Evolutionary conservation across 257 asterid species (phyloP).

Genomic region (Salvia rosmarinus): DNA sequence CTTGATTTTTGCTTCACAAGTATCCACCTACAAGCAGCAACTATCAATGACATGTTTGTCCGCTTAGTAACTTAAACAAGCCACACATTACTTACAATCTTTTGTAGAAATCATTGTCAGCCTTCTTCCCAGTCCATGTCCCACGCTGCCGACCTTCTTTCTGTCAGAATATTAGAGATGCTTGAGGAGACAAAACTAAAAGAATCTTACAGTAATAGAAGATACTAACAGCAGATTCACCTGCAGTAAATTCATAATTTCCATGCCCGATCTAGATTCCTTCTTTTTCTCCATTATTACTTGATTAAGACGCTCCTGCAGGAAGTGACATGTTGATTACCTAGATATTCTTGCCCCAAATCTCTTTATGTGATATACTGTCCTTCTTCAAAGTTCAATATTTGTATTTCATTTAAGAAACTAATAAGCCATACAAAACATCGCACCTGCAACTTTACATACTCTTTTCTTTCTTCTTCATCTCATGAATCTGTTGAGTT

Average conservation of each 20-base stretch:
- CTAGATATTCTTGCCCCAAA: neutral
- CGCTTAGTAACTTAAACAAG: conserved; percentile 27
- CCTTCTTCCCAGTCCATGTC: conserved; percentile 91
- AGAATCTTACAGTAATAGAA: neutral
- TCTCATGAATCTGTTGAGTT: conserved; percentile 90
- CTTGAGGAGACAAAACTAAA: conserved; percentile 23
- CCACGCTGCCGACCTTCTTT: conserved; percentile 99
- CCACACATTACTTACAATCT: conserved; percentile 64
- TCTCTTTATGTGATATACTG: conserved; percentile 23
- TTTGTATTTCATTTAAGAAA: conserved; percentile 1
- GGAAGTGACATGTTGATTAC: conserved; percentile 16
- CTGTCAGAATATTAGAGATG: conserved; percentile 46
- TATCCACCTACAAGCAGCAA: conserved; percentile 74
- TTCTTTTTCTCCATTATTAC: conserved; percentile 94
- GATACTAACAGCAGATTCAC: conserved; percentile 41
- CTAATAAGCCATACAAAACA: conserved; percentile 8
- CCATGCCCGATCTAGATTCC: conserved; percentile 98
- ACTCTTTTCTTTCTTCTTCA: conserved; percentile 95
- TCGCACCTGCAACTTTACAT: conserved; percentile 76
- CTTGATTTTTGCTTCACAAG: conserved; percentile 96
- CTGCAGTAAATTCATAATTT: conserved; percentile 95
- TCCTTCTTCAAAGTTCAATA: neutral
- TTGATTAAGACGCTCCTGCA: conserved; percentile 91
- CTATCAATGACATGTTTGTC: conserved; percentile 13
- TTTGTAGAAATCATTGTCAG: conserved; percentile 92